A percentile compares a stretch with the other conserved stretches of the same genome.
Evolutionary conservation across 1,139 yeast species (phyloP).

Genomic region (Suhomyces ambrosiae): DNA sequence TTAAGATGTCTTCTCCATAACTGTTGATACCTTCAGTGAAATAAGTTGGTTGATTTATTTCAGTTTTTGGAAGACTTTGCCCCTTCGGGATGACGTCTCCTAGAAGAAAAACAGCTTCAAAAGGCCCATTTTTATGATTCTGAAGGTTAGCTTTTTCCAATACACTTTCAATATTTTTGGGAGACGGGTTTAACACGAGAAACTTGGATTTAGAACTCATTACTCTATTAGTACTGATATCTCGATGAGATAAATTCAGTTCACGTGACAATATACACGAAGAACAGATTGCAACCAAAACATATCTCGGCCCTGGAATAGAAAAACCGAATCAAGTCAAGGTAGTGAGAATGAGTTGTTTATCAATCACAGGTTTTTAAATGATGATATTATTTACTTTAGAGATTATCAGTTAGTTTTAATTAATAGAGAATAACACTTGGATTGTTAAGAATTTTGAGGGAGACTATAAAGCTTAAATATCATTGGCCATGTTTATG

Average conservation of each 20-base stretch:
- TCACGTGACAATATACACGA: constrained; percentile 2
- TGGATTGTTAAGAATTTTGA: no score
- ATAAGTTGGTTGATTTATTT: constrained; percentile 31
- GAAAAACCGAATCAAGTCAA: no score
- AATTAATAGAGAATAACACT: no score
- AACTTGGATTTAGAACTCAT: constrained; percentile 27
- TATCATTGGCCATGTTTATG: no score
- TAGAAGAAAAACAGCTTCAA: constrained; percentile 54
- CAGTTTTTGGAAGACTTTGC: constrained; percentile 20
- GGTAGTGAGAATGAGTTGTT: no score
- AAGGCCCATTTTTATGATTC: constrained; percentile 63
- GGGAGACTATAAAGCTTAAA: no score
- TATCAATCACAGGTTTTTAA: no score
- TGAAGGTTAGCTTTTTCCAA: constrained; percentile 52
- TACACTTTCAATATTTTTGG: constrained; percentile 40
- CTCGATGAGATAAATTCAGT: not conserved
- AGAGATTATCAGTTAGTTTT: no score
- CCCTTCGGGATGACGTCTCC: constrained; percentile 44
- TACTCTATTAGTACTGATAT: not conserved
- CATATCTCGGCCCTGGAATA: no score
- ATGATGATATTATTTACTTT: no score
- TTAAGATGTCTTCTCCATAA: constrained; percentile 9
- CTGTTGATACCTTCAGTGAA: constrained; percentile 30
- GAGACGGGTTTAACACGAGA: constrained; percentile 54
- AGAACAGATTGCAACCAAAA: no score